Conservation (phyloP, 306 rosid genomes). For the Corylus avellana region DNA sequence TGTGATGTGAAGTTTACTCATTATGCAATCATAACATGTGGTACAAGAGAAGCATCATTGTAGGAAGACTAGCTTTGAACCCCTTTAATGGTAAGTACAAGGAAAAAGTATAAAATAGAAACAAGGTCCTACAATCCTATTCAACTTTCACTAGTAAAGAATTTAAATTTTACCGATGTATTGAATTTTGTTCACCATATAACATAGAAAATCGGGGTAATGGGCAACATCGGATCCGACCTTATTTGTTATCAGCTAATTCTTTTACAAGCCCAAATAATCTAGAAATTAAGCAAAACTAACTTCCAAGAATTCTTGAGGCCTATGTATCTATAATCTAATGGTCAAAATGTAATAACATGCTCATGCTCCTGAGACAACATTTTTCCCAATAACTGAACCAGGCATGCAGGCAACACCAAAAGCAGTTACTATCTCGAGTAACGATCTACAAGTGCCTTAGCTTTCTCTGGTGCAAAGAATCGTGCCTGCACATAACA, state of each 20-base stretch:
- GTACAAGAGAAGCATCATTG: too few species aligned
- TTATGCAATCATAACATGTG: too few species aligned
- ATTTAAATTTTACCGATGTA: neutral
- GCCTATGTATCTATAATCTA: neutral
- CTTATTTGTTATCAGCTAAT: neutral
- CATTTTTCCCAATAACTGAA: neutral
- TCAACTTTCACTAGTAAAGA: too few species aligned
- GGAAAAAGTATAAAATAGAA: too few species aligned
- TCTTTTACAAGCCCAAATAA: neutral
- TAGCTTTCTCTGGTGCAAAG: slow-evolving; percentile 85
- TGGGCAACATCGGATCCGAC: neutral
- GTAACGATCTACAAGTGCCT: slow-evolving; percentile 78
- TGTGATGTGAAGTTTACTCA: too few species aligned
- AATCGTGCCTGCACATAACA: slow-evolving; percentile 70
- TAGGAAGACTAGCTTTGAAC: too few species aligned
- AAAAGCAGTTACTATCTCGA: slow-evolving; percentile 34
- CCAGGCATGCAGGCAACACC: neutral
- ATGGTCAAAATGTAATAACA: neutral
- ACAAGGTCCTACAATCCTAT: too few species aligned
- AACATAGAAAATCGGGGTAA: neutral
- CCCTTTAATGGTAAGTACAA: too few species aligned
- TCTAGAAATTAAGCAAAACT: neutral
- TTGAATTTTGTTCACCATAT: neutral
- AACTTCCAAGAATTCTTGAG: neutral
- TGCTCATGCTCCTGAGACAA: neutral